These are phyloP conservation scores for Amniculicola lignicola DNA, from an alignment of 495 filamentous ascomycete genomes.

Conservation along the genomic window DNA sequence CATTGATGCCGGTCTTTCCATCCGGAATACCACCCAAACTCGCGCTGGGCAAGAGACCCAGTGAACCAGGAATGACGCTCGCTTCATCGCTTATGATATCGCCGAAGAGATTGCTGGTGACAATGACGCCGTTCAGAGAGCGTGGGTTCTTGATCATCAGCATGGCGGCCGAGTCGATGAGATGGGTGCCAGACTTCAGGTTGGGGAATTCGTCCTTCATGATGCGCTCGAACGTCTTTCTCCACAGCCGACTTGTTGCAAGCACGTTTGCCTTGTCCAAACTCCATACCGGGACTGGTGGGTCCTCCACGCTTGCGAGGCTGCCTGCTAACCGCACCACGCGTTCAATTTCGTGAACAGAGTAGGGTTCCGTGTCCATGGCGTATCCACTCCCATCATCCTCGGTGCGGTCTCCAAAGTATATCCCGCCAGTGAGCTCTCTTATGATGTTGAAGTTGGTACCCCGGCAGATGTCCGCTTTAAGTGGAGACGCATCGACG, in stretches of 20 bases:
- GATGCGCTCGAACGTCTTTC: conserved; percentile 79
- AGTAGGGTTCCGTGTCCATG: conserved; percentile 88
- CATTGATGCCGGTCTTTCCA: conserved; percentile 67
- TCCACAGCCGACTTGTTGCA: conserved; percentile 85
- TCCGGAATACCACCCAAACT: conserved; percentile 85
- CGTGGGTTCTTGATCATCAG: conserved; percentile 94
- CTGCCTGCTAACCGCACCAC: conserved; percentile 79
- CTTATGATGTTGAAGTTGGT: conserved; percentile 94
- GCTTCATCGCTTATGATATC: conserved; percentile 98
- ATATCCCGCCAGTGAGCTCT: conserved; percentile 92
- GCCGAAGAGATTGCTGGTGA: conserved; percentile 93
- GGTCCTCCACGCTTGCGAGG: conserved; percentile 75
- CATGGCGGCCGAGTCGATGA: conserved; percentile 97
- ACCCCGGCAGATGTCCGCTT: conserved; percentile 78
- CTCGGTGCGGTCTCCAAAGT: conserved; percentile 92
- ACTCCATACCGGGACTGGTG: conserved; percentile 79
- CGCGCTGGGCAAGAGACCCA: conserved; percentile 87
- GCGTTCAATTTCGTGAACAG: conserved; percentile 81
- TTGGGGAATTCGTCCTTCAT: conserved; percentile 85
- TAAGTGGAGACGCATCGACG: conserved; percentile 82
- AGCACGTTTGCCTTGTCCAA: conserved; percentile 98
- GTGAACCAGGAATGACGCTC: conserved; percentile 87
- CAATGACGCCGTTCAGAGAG: conserved; percentile 84
- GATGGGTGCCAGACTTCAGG: conserved; percentile 78
- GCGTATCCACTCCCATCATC: conserved; percentile 76